These are phyloP conservation scores for Aspergillus ochraceoroseus DNA, from an alignment of 2,329 filamentous ascomycete species.

Conservation along the genomic window DNA sequence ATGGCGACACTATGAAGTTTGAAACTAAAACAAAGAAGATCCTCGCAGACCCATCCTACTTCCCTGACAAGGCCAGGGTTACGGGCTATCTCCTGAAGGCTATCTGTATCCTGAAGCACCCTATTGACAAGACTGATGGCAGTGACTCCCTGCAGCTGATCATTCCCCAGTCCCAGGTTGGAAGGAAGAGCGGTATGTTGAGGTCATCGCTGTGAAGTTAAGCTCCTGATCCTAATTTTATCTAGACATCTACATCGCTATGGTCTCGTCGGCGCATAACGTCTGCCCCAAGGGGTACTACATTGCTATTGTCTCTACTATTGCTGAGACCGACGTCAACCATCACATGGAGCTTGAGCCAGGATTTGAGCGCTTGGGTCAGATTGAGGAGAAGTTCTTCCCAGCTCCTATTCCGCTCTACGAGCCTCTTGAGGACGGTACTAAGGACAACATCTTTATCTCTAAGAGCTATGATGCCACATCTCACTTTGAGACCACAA, in stretches of 20 bases:
- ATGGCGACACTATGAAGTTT: constrained; percentile 75
- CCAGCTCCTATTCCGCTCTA: constrained; percentile 88
- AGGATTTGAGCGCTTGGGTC: constrained; percentile 84
- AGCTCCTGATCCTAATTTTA: constrained; percentile 18
- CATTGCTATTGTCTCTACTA: constrained; percentile 96
- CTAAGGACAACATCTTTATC: constrained; percentile 88
- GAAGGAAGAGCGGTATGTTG: constrained; percentile 81
- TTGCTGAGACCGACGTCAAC: constrained; percentile 85
- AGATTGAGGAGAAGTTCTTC: constrained; percentile 97
- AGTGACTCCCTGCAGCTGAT: constrained; percentile 90
- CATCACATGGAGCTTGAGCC: constrained; percentile 93
- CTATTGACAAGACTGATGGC: constrained; percentile 81
- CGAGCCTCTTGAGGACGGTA: constrained; percentile 77
- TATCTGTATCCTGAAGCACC: constrained; percentile 96
- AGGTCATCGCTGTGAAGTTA: neutral
- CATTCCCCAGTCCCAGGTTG: constrained; percentile 95
- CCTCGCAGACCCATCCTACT: constrained; percentile 94
- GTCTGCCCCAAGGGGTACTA: constrained; percentile 99
- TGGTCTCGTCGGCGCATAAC: constrained; percentile 92
- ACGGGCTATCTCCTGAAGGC: constrained; percentile 89
- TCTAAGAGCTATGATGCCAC: constrained; percentile 98
- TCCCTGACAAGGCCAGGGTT: constrained; percentile 80
- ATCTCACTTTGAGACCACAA: constrained; percentile 92
- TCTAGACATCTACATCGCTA: constrained; percentile 89
- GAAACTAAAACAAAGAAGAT: constrained; percentile 95